Conservation (phyloP, 2,329 filamentous ascomycete species). For the Pleurostoma richardsiae region DNA sequence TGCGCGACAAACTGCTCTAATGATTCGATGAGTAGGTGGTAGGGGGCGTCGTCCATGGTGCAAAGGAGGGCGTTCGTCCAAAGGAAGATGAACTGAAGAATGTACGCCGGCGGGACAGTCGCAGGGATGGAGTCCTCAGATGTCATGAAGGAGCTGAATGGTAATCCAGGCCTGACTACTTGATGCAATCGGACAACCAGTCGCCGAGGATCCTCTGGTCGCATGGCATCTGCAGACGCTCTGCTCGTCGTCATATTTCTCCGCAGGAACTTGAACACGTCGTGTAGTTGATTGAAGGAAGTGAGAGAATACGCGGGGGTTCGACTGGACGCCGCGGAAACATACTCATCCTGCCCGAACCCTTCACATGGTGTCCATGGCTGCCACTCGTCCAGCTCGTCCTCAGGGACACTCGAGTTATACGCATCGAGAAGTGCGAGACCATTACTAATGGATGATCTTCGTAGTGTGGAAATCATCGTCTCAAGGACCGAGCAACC, state of each 20-base stretch:
- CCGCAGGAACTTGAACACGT: slow-evolving; percentile 28
- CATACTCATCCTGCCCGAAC: slow-evolving; percentile 20
- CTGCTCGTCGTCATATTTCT: slow-evolving; percentile 2
- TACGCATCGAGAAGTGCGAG: no score
- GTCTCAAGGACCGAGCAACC: slow-evolving; percentile 61
- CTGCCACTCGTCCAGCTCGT: slow-evolving; percentile 70
- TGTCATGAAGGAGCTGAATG: slow-evolving; percentile 14
- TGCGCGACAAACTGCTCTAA: slow-evolving; percentile 13
- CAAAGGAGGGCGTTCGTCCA: slow-evolving; percentile 16
- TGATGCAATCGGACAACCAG: slow-evolving; percentile 8
- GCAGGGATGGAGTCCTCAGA: slow-evolving; percentile 10
- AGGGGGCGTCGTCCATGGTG: slow-evolving; percentile 6
- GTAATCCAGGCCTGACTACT: slow-evolving; percentile 11
- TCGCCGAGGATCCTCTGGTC: no score
- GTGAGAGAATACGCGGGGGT: slow-evolving; percentile 28
- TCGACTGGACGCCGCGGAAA: slow-evolving; percentile 14
- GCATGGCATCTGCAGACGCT: no score
- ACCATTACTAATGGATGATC: slow-evolving; percentile 6
- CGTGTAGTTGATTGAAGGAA: slow-evolving; percentile 36
- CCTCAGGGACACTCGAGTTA: slow-evolving; percentile 47
- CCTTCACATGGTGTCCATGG: slow-evolving; percentile 55
- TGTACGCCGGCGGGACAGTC: slow-evolving; percentile 17
- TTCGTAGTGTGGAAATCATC: slow-evolving; percentile 45
- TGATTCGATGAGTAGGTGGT: slow-evolving; percentile 12
- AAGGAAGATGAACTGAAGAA: slow-evolving; percentile 15